Evolutionary conservation across 495 filamentous ascomycete genomes (phyloP), one percentile per base, ranked within the genome.

Genomic region (Penicillium argentinense): DNA sequence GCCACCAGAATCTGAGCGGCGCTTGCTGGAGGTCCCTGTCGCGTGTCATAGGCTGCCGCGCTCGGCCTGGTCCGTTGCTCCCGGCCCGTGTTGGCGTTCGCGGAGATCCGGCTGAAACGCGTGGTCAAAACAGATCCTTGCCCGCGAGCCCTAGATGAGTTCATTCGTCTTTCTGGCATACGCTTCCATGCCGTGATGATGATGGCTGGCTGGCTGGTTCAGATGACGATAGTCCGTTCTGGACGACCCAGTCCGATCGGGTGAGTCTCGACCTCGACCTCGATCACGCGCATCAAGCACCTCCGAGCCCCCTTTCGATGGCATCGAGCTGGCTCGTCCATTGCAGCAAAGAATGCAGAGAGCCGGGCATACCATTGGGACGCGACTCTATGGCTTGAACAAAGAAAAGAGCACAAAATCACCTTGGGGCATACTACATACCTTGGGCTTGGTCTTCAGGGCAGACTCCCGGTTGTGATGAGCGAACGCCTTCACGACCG

Each of bases 391-490:
- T 36, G 16, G 2, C 33, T 19, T 3, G 17, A 9, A n/a, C 11
- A n/a, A 12, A 45, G 26, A 13, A 32, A 48, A 33, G 32, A 9
- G 17, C 16, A 48, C 17, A 11, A 21, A n/a, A n/a, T n/a, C n/a
- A n/a, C n/a, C n/a, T n/a, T n/a, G n/a, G n/a, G n/a, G n/a, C n/a
- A n/a, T n/a, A 7, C n/a, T 33, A 44, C 79, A 53, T 64, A 91
- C 87, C 81, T 90, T 92, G 0, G 90, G 90, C 58, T 86, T 87
- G 27, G 79, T 91, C 75, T 93, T 93, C 9, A 96, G 70, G 32
- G 87, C 87, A 43, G 78, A 84, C 52, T 84, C 82, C 47, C 72
- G 65, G 54, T 92, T 96, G 33, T 67, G 62, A 33, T 67, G 74
- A 8, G 79, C 74, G 67, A 93, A 93, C 3, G 86, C 87, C 33